Evolutionary conservation across 352 stramenopile genomes (phyloP).

Genomic region (Achlya hypogyna): DNA sequence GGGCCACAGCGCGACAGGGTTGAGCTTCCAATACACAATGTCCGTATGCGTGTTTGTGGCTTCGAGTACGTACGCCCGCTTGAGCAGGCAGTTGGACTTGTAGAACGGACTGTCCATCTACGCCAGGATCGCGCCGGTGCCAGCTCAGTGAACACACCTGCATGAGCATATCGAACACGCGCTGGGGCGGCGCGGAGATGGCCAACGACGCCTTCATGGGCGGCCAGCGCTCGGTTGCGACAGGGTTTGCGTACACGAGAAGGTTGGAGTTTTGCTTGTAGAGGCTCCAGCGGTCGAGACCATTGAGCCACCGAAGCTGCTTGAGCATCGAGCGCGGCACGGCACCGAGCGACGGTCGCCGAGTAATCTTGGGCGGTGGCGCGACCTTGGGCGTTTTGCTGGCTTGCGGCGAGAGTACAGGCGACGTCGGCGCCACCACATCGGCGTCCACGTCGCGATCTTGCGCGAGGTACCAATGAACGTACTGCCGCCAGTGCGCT

Average conservation of each 20-base stretch:
- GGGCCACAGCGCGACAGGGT: constrained; percentile 61
- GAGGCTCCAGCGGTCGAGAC: constrained; percentile 35
- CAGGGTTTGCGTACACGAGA: constrained; percentile 49
- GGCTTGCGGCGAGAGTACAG: constrained; percentile 1
- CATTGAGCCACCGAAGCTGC: constrained; percentile 34
- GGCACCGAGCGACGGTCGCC: constrained; percentile 41
- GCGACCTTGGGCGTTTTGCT: constrained; percentile 16
- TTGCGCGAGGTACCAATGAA: constrained; percentile 82
- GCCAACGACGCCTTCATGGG: constrained; percentile 4
- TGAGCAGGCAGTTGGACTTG: constrained; percentile 61
- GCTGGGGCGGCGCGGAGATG: constrained; percentile 47
- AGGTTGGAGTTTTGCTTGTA: constrained; percentile 69
- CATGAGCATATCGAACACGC: constrained; percentile 63
- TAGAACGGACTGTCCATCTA: constrained; percentile 67
- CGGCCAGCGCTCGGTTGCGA: not conserved
- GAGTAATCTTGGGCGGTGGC: constrained; percentile 30
- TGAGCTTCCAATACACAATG: constrained; percentile 69
- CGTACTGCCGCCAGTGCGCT: constrained; percentile 77
- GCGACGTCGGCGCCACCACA: constrained; percentile 16
- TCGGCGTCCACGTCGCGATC: constrained; percentile 31
- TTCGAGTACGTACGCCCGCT: constrained; percentile 49
- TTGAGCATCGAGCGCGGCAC: constrained; percentile 72
- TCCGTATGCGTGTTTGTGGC: constrained; percentile 60
- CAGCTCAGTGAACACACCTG: not conserved
- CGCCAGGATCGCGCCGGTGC: constrained; percentile 21